Evolutionary conservation across 495 filamentous ascomycete species (phyloP), one percentile per base, ranked within the genome.

Genomic region (Astrothelium macrocarpum): DNA sequence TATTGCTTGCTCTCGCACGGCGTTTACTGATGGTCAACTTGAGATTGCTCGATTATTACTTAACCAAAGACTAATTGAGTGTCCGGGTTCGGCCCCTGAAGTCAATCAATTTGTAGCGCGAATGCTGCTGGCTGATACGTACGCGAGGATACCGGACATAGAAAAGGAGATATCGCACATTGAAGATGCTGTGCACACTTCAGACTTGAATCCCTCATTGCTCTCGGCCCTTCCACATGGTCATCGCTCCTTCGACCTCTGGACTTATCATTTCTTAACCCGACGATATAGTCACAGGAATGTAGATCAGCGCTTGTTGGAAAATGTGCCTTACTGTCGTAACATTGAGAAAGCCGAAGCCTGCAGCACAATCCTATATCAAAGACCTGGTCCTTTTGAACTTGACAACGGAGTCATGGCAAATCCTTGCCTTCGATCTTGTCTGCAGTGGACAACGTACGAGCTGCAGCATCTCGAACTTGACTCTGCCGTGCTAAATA

Each of bases 321-420:
- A 49, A 42, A 42, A 16, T 42, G 18, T 49, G 45, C 45, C 45
- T 9, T 23, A 49, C 20, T 49, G 45, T 23, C 45, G 20, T 18
- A 20, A 49, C 11, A 20, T 49, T 5, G 5, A 49, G 1, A 49
- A 49, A 18, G 20, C 1, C n/a, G 45, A 49, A 1, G 45, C 45
- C n/a, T 18, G 5, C 5, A 1, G 1, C 5, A 49, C n/a, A 49
- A 49, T 49, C 45, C 45, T 49, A 1, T 1, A 49, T 49, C 45
- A 20, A 20, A 49, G n/a, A 49, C 45, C 45, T 49, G 45, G 45
- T 49, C 45, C 45, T 49, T 49, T 49, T 23, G 45, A 49, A 49
- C 1, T 49, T 49, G 1, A 49, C 0, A 20, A 49, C 5, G 45
- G 45, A 49, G 45, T 49, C 45, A 49, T 49, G 45, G n/a, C 45